phyloP scores from a whole-genome alignment of 73 alveolate species.

The Paramecium octaurelia region DNA sequence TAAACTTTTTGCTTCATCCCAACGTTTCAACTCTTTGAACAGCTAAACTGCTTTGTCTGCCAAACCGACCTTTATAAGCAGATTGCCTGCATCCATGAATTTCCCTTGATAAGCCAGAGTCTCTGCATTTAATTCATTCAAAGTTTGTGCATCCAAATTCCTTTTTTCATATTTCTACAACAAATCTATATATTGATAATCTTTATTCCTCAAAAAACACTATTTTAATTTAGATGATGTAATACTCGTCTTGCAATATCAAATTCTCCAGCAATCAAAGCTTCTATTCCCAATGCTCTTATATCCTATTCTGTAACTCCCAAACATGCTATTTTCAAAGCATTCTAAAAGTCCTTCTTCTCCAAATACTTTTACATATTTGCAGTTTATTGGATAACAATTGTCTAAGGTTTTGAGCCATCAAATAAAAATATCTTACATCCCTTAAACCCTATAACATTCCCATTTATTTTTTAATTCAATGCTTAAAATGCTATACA shows the following conservation, averaged over 20 bases:
- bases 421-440: slow-evolving; percentile 15
- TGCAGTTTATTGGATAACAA: slow-evolving; percentile 22
- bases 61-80: slow-evolving; percentile 14
- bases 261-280: slow-evolving; percentile 37
- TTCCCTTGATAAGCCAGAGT: slow-evolving; percentile 2
- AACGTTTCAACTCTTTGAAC: not conserved
- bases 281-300: slow-evolving; percentile 46
- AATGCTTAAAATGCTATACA: slow-evolving; percentile 36
- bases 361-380: slow-evolving; percentile 46
- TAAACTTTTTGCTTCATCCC: slow-evolving; percentile 42
- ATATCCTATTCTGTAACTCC: slow-evolving; percentile 56
- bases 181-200: not conserved
- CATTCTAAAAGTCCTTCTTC: slow-evolving; percentile 53
- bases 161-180: not conserved
- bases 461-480: slow-evolving; percentile 23
- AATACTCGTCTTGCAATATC: slow-evolving; percentile 56
- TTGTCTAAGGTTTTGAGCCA: not conserved
- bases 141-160: not conserved
- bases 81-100: slow-evolving; percentile 34
- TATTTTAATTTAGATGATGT: not conserved
- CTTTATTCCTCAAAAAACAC: slow-evolving; percentile 34
- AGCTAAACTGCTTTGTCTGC: slow-evolving; percentile 25
- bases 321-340: slow-evolving; percentile 43
- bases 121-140: not conserved
- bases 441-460: slow-evolving; percentile 47